Base-by-base conservation (phyloP, 1,284 basidiomycete species). In the Retiboletus fuscus region DNA sequence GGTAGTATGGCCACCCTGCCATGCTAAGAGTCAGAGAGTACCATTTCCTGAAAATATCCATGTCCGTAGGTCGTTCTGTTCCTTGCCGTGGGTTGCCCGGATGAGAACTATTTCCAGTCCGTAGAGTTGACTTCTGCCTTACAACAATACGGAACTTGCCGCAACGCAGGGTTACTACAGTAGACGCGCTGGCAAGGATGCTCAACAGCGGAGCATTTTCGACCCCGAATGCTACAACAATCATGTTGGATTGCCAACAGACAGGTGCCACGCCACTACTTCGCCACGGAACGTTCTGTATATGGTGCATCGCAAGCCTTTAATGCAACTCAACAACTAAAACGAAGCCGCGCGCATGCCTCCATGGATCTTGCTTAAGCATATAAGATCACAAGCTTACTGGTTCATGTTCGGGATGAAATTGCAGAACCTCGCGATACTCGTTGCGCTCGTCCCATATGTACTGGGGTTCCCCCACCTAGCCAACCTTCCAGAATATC, bases 341-440 rank as follows among this genome's bases (percentile, higher is more conserved):
- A 43, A 13, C 26, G 4, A 28, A 43, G 8, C 3, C 30, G 57
- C 22, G 12, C 11, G 11, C 43, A 11, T 12, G 24, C 15, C 13
- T 28, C 15, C 43, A 34, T 24, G 58, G 58, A 60, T 60, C 26
- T 34, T 41, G 34, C 24, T 60, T 22, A 8, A 26, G 34, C n/a
- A 68, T 77, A 80, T 74, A 80, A 80, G 26, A 44, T n/a, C 49
- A 20, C 30, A 1, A 1, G 7, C n/a, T n/a, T n/a, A n/a, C n/a
- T n/a, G n/a, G n/a, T 39, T 39, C 34, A 39, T 39, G 34, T 39
- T 39, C 34, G 34, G 34, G 10, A 78, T 78, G 70, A 77, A 70
- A 53, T 43, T 63, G 5, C 75, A 68, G 68, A 69, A 22, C 24
- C 47, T 80, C 28, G 51, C 43, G 3, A 39, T 44, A 20, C 6